Conservation (phyloP, 495 filamentous ascomycete species). For the Aspergillus homomorphus region DNA sequence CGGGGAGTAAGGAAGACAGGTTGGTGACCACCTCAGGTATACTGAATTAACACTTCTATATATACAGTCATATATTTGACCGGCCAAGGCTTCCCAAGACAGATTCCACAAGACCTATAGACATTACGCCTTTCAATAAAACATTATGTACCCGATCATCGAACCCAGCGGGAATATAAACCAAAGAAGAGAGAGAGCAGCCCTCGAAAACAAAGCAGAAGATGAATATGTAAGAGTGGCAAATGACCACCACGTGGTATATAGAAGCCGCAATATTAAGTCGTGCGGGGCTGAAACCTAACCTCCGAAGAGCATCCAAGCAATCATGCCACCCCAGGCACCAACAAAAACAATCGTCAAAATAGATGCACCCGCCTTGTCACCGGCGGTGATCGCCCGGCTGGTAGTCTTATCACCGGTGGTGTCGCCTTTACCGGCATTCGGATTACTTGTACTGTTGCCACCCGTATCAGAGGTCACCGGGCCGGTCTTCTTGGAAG, state of each 20-base stretch:
- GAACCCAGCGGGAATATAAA: background rate
- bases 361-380: constrained; percentile 59
- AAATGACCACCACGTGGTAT: background rate
- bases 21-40: too few species aligned
- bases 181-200: too few species aligned
- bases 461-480: constrained; percentile 50
- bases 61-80: background rate
- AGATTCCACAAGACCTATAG: background rate
- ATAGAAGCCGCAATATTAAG: background rate
- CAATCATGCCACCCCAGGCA: constrained; percentile 27
- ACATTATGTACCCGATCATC: background rate
- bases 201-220: too few species aligned
- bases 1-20: too few species aligned
- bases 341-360: constrained; percentile 53
- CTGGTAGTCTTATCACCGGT: constrained; percentile 8
- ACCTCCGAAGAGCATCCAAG: constrained; percentile 19
- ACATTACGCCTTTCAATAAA: background rate
- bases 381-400: constrained; percentile 49
- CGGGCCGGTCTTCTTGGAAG: constrained; percentile 17
- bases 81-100: background rate
- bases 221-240: background rate
- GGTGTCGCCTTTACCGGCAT: constrained; percentile 33
- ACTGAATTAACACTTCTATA: background rate
- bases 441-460: constrained; percentile 34
- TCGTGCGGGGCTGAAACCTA: background rate